Conservation (phyloP, 2,329 filamentous ascomycete species). For the Aspergillus sp. region DNA sequence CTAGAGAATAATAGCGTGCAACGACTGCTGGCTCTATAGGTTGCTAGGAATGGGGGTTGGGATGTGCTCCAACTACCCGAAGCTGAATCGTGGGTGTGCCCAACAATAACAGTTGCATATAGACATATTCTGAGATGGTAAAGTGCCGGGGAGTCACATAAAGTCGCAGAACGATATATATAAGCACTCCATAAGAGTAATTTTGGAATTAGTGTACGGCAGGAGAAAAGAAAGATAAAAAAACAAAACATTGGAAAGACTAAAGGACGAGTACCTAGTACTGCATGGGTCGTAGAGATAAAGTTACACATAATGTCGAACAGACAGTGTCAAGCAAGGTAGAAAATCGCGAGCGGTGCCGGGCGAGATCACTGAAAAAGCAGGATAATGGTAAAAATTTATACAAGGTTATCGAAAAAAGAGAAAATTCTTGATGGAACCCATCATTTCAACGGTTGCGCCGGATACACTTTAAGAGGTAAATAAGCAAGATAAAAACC, state of each 20-base stretch:
- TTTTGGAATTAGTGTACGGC: neutral
- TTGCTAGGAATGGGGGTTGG: neutral
- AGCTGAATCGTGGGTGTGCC: neutral
- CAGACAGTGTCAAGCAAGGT: slow-evolving; percentile 18
- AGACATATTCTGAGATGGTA: neutral
- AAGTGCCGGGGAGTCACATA: neutral
- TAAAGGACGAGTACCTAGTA: slow-evolving; percentile 19
- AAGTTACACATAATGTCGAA: slow-evolving; percentile 33
- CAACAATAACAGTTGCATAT: neutral
- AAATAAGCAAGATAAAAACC: slow-evolving; percentile 9
- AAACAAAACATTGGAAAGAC: neutral
- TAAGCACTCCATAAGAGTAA: neutral
- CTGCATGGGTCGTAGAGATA: slow-evolving; percentile 31
- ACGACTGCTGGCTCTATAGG: neutral
- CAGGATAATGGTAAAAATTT: slow-evolving; percentile 29
- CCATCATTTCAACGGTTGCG: slow-evolving; percentile 25
- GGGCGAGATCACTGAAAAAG: slow-evolving; percentile 23
- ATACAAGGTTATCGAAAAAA: slow-evolving; percentile 31
- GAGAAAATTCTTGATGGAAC: slow-evolving; percentile 23
- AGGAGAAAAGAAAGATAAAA: neutral
- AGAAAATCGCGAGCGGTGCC: neutral
- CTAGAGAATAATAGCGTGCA: neutral
- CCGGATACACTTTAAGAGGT: slow-evolving; percentile 20
- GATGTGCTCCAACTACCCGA: neutral
- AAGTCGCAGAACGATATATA: neutral